Evolutionary conservation across 2,329 filamentous ascomycete species (phyloP), one percentile per base, ranked within the genome.

Genomic region (Drechslerella stenobrocha): DNA sequence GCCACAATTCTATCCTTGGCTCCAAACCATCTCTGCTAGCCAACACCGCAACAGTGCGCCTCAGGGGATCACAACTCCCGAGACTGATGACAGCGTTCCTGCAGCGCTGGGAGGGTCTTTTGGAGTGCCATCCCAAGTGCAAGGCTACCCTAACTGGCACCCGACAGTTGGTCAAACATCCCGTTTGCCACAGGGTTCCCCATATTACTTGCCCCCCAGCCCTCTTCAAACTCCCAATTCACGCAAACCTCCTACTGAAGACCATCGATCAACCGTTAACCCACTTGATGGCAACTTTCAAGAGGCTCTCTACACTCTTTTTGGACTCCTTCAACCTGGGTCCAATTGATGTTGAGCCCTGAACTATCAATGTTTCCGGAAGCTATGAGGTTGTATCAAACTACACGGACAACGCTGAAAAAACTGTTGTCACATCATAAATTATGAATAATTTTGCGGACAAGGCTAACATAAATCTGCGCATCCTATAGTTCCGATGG

Each of bases 1-100:
- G 15, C 50, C 55, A 24, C 55, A 42, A 13, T 67, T 67, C 30
- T 59, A 67, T 37, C 9, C 48, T 24, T 51, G 37, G 30, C 45
- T 67, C 9, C 63, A 67, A 24, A 35, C 50, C 5, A 67, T 67
- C n/a, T 51, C 63, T 28, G 32, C 35, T n/a, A 67, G 56, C 28
- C 63, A 67, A 35, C 63, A 67, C 28, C 28, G 28, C 28, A 11
- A 5, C 28, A 30, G 11, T 30, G 5, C 11, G 11, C 28, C 28
- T 30, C 28, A 30, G 28, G 23, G 15, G 26, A 13, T 48, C 34
- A 9, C 18, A 56, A 8, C 15, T 13, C 6, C n/a, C 22, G 3
- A 24, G 9, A 11, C n/a, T 48, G n/a, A 26, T 30, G 26, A 28
- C 8, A 50, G 11, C n/a, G 11, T 20, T 8, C 5, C 34, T 23